Evolutionary conservation across 345 rosid species (phyloP), one percentile per base, ranked within the genome.

Genomic region (Syzygium aqueum): DNA sequence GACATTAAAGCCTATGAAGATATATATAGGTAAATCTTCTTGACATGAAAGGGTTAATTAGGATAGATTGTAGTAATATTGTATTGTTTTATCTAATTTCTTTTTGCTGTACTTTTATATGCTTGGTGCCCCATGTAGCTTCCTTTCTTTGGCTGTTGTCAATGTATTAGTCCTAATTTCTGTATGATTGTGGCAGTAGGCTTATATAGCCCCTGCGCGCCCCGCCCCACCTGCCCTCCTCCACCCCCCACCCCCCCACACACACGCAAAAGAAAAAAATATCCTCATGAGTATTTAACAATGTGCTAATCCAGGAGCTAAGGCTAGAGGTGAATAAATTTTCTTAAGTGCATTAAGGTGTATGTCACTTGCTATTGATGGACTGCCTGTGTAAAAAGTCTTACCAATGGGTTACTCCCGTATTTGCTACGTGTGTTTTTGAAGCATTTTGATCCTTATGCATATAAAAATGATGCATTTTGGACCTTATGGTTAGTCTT

Each of bases 1-100:
- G 97, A 97, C 88, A 94, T 95, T 86, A 93, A 95, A 88, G 94
- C 93, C 89, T 97, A 91, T 92, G 99, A 97, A 87, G 88, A 90
- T 78, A 88, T 94, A 88, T 96, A 96, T 88, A 89, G 99, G 99
- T 97, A 84, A 49, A 33, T 84, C 15, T 5, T 84, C 46, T 51
- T 84, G 61, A 53, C 61, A 5, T 50, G 54, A 51, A 33, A 33
- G 85, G 59, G 25, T 30, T 53, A 30, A 28, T 53, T 22, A n/a
- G 63, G 49, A 56, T 52, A 28, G 43, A 52, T 84, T 84, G n/a
- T 84, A 56, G 40, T 84, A 40, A 83, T 16, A 83, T 15, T 53
- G 53, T n/a, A 51, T 46, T 49, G 56, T 51, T 83, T 83, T 25
- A 83, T 83, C 13, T 83, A 53, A 40, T 53, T 28, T 53, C 17